Evolutionary conservation across 495 filamentous ascomycete species (phyloP), one percentile per base, ranked within the genome.

Genomic region (Tuber aestivum): DNA sequence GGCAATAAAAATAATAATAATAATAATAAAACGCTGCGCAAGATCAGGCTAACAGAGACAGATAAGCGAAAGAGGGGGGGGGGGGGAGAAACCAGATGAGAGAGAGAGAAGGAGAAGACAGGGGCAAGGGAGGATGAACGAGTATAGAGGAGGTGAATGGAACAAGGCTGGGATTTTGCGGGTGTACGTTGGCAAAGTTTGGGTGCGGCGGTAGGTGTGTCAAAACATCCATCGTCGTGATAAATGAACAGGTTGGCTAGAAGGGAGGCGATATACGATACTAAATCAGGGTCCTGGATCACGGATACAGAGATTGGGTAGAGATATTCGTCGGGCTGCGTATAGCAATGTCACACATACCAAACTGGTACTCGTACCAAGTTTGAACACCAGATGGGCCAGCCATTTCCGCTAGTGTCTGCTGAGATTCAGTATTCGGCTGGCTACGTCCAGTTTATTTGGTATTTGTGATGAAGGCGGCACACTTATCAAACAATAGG

Each of bases 261-360:
- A 16, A 16, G 56, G 35, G 56, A 65, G 56, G 27, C 4, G 27
- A 18, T 65, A 65, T 65, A 27, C 3, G 56, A 6, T 65, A 16
- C 2, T 65, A 35, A 65, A 65, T 65, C 56, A 65, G 27, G 56
- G 16, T 65, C 35, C 56, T 35, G 27, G 14, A 65, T 65, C 27
- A 35, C 3, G 32, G 56, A 65, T 65, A 35, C 56, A 35, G 56
- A 65, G 56, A 65, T 65, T 65, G 56, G 56, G 56, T 18, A 65
- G 56, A 65, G 27, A 35, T 35, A 65, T 65, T 35, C 27, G 56
- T 35, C 35, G 56, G 56, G 56, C 56, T 65, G 56, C 56, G 56
- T 65, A 65, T 65, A 65, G 56, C 56, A 65, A 65, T 65, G 7
- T 65, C 56, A 65, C 56, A 65, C 56, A 65, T 65, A 65, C 56